Evolutionary conservation across 179 eudicot genomes (phyloP).

Genomic region (Nepenthes alata): DNA sequence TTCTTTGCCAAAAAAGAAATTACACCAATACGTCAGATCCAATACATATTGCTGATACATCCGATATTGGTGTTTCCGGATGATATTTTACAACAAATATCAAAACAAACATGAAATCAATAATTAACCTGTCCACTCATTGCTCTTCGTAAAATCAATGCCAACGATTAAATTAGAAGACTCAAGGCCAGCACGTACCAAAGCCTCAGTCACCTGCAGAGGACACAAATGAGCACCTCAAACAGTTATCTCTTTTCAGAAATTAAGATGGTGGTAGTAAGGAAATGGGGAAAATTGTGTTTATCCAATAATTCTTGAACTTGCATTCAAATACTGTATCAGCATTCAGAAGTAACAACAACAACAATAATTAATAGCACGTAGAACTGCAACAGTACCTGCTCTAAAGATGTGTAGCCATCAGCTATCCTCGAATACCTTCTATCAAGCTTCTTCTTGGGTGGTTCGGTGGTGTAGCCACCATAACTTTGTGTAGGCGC

Average conservation of each 20-base stretch:
- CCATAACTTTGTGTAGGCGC: conserved; percentile 5
- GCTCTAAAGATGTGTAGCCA: conserved; percentile 33
- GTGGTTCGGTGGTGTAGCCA: conserved; percentile 1
- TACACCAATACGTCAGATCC: too few relatives aligned
- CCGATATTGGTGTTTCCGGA: too few relatives aligned
- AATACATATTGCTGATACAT: too few relatives aligned
- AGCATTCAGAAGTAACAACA: neutral
- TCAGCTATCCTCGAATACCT: conserved; percentile 37
- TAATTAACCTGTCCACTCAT: conserved; percentile 85
- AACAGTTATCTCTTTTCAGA: neutral
- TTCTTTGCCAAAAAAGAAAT: too few relatives aligned
- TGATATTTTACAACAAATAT: neutral
- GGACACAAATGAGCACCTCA: neutral
- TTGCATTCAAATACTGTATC: too few relatives aligned
- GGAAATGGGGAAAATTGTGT: neutral
- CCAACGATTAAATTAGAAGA: conserved; percentile 95
- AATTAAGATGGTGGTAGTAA: neutral
- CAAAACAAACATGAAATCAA: neutral
- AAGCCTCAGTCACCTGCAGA: conserved; percentile 78
- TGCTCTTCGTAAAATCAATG: conserved; percentile 97
- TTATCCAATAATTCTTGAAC: too few relatives aligned
- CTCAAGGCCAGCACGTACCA: conserved; percentile 83
- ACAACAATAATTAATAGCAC: neutral
- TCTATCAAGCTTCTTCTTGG: conserved; percentile 25
- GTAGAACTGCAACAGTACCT: conserved; percentile 16